phyloP scores from a whole-genome alignment of 257 asterid species.

The Paulownia fortunei region DNA sequence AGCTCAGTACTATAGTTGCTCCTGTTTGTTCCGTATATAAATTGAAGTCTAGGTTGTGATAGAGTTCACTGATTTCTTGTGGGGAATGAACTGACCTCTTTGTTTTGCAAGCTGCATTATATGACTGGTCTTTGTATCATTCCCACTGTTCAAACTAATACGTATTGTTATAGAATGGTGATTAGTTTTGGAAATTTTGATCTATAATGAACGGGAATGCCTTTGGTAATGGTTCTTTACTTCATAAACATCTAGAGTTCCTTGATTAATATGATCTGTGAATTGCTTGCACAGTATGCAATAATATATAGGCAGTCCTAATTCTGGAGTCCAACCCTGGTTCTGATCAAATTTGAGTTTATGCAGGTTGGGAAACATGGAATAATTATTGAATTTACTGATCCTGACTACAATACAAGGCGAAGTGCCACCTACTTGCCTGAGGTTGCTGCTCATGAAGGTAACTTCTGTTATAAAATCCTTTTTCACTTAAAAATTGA shows the following conservation, averaged over 20 bases:
- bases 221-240: background rate
- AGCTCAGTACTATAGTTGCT: background rate
- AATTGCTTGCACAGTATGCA: background rate
- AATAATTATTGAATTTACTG: constrained; percentile 90
- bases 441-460: constrained; percentile 98
- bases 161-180: background rate
- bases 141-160: background rate
- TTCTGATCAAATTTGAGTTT: constrained; percentile 4
- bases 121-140: background rate
- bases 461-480: constrained; percentile 40
- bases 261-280: constrained; percentile 9
- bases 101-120: background rate
- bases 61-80: background rate
- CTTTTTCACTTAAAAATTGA: background rate
- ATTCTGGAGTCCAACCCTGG: background rate
- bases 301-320: background rate
- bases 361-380: constrained; percentile 95
- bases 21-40: background rate
- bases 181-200: background rate
- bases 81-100: background rate
- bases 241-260: background rate
- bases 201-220: background rate
- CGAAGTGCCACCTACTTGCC: constrained; percentile 98
- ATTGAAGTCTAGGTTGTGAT: background rate
- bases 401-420: constrained; percentile 63